Base-by-base conservation (phyloP, 139 green algal genomes). In the Bryopsis sp. region DNA sequence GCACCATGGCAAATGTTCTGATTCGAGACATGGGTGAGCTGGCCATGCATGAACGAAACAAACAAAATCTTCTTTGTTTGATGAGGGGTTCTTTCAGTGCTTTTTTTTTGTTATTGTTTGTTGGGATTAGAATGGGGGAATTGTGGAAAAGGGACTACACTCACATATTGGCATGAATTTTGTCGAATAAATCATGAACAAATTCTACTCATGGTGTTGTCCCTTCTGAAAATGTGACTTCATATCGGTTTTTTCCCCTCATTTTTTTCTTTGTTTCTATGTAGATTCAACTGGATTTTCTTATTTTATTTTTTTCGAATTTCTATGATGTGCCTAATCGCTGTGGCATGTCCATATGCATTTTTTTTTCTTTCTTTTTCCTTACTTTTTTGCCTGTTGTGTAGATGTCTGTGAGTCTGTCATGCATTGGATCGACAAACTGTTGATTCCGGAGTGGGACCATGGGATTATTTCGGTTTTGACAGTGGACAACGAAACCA, bases 381-480 rank as follows among this genome's bases (percentile, higher is more conserved):
- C 11, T 54, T 19, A 54, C 43, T 19, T 19, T 26, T 54, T 54
- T 54, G 43, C 19, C 11, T 54, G 43, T 54, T 11, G 19, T 54
- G 43, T 19, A 54, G 43, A 54, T 19, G 54, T 63, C n/a, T 63
- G 54, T 34, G 19, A 34, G 54, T 63, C 54, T 36, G n/a, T 63
- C 11, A 34, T 63, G 15, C 54, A 63, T 34, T 63, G 24, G 24
- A 63, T 63, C 26, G 54, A 63, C n/a, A 7, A n/a, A 29, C 11
- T 63, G 54, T 29, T 63, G 11, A 35, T 63, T 33, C 54, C 54
- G 11, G n/a, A 8, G 7, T 63, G 43, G 43, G 15, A 50, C 15
- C 43, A 50, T 26, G 43, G 11, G 11, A 15, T 50, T 50, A 15
- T 50, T 15, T 11, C 11, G 43, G 43, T 50, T 50, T 15, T 50